Base-by-base conservation (phyloP, 2,329 filamentous ascomycete genomes). In the Ascochyta clinopodiicola region DNA sequence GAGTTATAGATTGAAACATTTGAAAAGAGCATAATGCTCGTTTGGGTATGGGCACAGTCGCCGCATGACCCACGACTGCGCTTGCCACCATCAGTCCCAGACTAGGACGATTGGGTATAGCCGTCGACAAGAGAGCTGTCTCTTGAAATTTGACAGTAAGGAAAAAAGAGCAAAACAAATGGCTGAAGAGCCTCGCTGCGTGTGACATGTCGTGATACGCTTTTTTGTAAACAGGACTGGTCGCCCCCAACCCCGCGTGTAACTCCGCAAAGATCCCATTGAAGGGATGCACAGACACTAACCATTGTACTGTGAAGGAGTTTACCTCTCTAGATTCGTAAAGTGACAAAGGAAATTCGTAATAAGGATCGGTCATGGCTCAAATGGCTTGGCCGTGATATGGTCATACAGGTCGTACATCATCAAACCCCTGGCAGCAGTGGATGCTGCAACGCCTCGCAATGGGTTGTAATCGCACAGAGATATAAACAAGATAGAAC, bases 331-430 rank as follows among this genome's bases (percentile, higher is more conserved):
- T 70, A 68, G 47, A 54, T 60, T 62, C 59, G 48, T 64, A 57
- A 54, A 36, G 37, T 58, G 42, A 73, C 70, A 75, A 65, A 75
- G 57, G 67, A 69, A 68, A 73, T 68, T 75, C 73, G 70, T 75
- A 50, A 70, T 57, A 73, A 67, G 59, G 64, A 71, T 64, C 57
- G 65, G 56, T 66, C 68, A 67, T 71, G 66, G 66, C 70, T 68
- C 62, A 54, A 69, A 64, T 66, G 48, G 67, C 56, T 56, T 57
- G 57, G 61, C 62, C 60, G 44, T 42, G 49, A 64, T 51, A 60
- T 57, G 50, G 71, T 75, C 72, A 71, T 75, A 73, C 70, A 73
- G 44, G 66, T 74, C 71, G 70, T 74, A 72, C 71, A 63, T 75
- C 73, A 66, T 75, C 61, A 61, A 70, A 64, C 60, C 56, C 51